A percentile compares a stretch with the other conserved stretches of the same genome.
These are phyloP conservation scores for Begonia peltatifolia DNA, from an alignment of 306 rosid genomes.

Conservation along the genomic window DNA sequence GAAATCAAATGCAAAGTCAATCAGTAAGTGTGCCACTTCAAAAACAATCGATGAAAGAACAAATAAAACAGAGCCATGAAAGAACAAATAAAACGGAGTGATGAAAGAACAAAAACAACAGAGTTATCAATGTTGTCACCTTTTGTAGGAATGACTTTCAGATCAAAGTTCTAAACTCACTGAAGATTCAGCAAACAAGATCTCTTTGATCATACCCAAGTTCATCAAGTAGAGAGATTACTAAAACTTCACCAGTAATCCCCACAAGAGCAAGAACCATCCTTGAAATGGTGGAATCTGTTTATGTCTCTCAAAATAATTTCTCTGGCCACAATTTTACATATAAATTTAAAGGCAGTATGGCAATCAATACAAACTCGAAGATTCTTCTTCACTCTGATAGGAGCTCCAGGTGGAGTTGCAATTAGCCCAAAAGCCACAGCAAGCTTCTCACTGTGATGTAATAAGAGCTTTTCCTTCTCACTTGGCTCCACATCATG, in stretches of 20 bases:
- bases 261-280: conserved; percentile 79
- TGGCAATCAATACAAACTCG: conserved; percentile 81
- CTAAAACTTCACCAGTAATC: conserved; percentile 63
- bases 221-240: background rate
- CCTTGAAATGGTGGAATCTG: conserved; percentile 79
- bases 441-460: conserved; percentile 87
- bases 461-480: conserved; percentile 46
- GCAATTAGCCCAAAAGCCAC: conserved; percentile 78
- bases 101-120: no score
- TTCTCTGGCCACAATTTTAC: conserved; percentile 57
- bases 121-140: no score
- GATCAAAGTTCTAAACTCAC: no score
- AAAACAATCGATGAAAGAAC: no score
- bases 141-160: no score
- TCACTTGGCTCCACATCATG: conserved; percentile 61
- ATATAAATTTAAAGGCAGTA: conserved; percentile 47
- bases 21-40: no score
- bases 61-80: no score
- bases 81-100: no score
- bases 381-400: conserved; percentile 78
- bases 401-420: conserved; percentile 51
- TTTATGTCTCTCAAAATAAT: conserved; percentile 68
- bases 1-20: no score
- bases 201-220: no score
- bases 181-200: no score